Conservation (phyloP, 345 rosid species). For the Gossypium raimondii region DNA sequence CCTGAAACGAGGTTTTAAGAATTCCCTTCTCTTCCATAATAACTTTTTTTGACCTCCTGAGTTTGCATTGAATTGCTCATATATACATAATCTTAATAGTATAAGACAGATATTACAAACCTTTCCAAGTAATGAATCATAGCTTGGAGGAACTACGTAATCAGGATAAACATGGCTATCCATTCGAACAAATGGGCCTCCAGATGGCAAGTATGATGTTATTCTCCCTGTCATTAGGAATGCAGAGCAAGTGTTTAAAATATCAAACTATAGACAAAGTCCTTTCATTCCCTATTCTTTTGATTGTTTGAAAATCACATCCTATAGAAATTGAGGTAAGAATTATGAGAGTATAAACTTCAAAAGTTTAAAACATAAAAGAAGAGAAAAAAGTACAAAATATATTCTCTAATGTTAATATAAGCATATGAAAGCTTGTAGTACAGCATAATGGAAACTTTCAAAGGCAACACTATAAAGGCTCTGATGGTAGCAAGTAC, state of each 20-base stretch:
- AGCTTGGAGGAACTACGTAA: constrained; percentile 98
- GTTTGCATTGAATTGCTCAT: background rate
- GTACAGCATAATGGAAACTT: background rate
- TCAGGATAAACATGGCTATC: constrained; percentile 97
- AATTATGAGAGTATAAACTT: background rate
- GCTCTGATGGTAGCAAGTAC: background rate
- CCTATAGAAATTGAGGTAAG: constrained; percentile 2
- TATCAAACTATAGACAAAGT: constrained; percentile 2
- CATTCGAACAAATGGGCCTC: constrained; percentile 99
- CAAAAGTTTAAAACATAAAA: background rate
- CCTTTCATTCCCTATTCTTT: background rate
- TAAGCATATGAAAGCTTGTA: background rate
- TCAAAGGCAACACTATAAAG: background rate
- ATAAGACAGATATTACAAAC: constrained; percentile 34
- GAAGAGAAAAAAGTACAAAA: background rate
- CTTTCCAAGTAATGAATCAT: constrained; percentile 97
- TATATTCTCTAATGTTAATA: background rate
- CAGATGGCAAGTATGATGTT: constrained; percentile 92
- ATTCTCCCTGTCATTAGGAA: constrained; percentile 66
- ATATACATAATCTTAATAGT: background rate
- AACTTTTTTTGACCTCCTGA: background rate
- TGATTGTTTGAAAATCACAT: background rate
- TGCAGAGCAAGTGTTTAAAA: background rate
- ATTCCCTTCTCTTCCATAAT: background rate
- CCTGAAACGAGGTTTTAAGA: background rate